Conservation (phyloP, 164 flowering plant species). For the Magnolia sinica region DNA sequence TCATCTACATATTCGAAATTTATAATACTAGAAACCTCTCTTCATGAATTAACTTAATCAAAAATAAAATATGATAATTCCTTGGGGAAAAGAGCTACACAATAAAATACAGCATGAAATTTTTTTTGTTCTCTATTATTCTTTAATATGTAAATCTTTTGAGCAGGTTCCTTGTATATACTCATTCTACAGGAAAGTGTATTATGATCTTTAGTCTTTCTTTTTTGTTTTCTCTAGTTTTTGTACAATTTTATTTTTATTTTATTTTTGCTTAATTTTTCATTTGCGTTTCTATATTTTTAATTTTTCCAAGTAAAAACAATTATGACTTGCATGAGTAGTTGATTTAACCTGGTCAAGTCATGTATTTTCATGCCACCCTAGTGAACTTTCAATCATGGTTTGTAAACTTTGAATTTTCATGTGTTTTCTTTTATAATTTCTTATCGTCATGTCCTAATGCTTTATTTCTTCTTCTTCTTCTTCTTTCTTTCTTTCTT, state of each 20-base stretch:
- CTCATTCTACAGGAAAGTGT: not conserved
- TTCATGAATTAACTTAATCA: no score
- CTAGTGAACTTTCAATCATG: not conserved
- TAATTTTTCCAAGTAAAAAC: not conserved
- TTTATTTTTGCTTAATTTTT: not conserved
- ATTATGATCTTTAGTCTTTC: not conserved
- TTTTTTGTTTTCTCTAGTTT: no score
- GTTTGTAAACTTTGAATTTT: no score
- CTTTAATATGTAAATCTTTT: not conserved
- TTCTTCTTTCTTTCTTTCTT: not conserved
- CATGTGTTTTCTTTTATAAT: no score
- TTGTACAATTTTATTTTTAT: no score
- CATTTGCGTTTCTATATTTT: not conserved
- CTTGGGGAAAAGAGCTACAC: not conserved
- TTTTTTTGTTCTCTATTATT: no score
- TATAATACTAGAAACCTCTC: no score
- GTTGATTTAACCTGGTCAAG: not conserved
- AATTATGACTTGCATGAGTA: not conserved
- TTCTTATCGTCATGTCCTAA: no score
- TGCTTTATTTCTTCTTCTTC: no score
- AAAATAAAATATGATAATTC: not conserved
- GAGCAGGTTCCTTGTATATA: not conserved
- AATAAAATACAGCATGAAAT: no score
- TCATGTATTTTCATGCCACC: not conserved
- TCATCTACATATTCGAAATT: slow-evolving; percentile 32